A percentile compares a stretch with the other conserved stretches of the same genome.
These are phyloP conservation scores for Saccharomyces hybrid DNA, from an alignment of 1,139 yeast genomes.

Conservation along the genomic window DNA sequence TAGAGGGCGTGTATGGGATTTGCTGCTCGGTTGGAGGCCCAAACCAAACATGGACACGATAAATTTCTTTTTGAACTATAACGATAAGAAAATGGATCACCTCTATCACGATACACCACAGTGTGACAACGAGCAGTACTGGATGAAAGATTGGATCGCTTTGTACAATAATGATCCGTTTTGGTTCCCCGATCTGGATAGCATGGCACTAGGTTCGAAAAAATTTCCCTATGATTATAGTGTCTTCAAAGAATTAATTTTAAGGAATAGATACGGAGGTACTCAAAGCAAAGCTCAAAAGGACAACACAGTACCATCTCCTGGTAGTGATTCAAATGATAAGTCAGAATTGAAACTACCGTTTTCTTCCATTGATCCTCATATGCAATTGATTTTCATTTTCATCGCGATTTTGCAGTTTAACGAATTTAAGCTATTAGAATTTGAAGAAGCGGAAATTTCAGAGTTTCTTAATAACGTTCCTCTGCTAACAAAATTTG, in stretches of 20 bases:
- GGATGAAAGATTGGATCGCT: not conserved
- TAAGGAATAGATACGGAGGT: conserved; percentile 21
- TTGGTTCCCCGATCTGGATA: conserved; percentile 32
- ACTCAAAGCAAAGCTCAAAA: conserved; percentile 3
- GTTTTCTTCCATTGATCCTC: conserved; percentile 66
- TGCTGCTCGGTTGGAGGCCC: conserved; percentile 70
- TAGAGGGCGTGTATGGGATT: conserved; percentile 86
- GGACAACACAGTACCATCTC: not conserved
- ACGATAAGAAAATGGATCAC: conserved; percentile 28
- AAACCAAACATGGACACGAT: conserved; percentile 27
- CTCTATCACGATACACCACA: conserved; percentile 18
- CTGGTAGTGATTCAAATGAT: not conserved
- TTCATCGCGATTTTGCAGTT: conserved; percentile 74
- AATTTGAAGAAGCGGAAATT: conserved; percentile 84
- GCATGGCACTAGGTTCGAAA: conserved; percentile 23
- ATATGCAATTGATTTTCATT: conserved; percentile 66
- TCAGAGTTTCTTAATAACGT: conserved; percentile 63
- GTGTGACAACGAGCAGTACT: conserved; percentile 3
- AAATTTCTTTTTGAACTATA: conserved; percentile 33
- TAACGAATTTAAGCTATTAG: conserved; percentile 68
- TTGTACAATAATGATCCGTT: conserved; percentile 26
- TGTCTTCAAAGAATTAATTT: conserved; percentile 24
- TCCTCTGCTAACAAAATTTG: conserved; percentile 32
- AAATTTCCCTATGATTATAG: conserved; percentile 24
- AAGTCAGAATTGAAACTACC: conserved; percentile 35